phyloP scores from a whole-genome alignment of 345 rosid genomes.

The Rubroshorea leprosula region DNA sequence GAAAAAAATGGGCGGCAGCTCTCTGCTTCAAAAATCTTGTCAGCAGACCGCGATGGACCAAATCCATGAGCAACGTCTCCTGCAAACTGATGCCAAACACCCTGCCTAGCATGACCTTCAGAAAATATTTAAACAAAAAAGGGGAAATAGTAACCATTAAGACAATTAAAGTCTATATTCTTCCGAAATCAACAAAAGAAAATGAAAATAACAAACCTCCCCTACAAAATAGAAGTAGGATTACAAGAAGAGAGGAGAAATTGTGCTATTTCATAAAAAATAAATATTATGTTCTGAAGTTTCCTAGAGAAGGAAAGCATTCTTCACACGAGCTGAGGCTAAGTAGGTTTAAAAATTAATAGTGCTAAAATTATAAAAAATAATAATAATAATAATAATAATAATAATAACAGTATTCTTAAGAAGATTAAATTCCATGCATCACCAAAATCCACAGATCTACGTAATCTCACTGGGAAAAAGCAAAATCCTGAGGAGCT shows the following conservation, averaged over 20 bases:
- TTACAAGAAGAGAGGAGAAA: too few relatives aligned
- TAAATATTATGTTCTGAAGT: too few relatives aligned
- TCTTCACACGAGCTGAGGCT: too few relatives aligned
- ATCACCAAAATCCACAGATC: slow-evolving; percentile 1
- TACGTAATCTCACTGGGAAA: background rate
- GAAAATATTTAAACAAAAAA: slow-evolving; percentile 29
- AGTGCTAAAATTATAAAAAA: too few relatives aligned
- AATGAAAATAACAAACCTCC: background rate
- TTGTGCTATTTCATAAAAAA: too few relatives aligned
- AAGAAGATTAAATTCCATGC: background rate
- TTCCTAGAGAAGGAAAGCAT: too few relatives aligned
- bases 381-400: too few relatives aligned
- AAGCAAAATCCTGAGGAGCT: background rate
- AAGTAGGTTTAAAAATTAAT: too few relatives aligned
- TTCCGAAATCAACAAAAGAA: background rate
- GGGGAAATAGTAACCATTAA: slow-evolving; percentile 22
- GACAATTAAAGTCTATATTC: slow-evolving; percentile 16
- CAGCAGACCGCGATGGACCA: slow-evolving; percentile 42
- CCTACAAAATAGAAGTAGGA: too few relatives aligned
- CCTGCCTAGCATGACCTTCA: slow-evolving; percentile 93
- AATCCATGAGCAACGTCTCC: slow-evolving; percentile 69
- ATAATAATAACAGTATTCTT: too few relatives aligned
- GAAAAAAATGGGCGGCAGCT: slow-evolving; percentile 39
- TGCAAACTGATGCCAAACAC: slow-evolving; percentile 58
- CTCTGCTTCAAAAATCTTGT: slow-evolving; percentile 60